Evolutionary conservation across 169 alveolate species (phyloP).

Genomic region (Plasmodium relictum): DNA sequence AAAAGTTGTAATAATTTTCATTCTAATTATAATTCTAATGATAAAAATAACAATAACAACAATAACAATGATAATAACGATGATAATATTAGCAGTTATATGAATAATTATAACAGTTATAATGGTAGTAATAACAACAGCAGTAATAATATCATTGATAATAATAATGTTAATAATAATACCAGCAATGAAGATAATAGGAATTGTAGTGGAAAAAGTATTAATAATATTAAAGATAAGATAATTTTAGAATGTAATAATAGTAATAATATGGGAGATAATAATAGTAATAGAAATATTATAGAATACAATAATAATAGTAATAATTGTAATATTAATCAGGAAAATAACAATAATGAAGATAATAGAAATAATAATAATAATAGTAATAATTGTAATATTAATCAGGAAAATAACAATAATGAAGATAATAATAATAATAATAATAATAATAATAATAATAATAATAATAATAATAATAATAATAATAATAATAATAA

Average conservation of each 20-base stretch:
- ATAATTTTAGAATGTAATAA: neutral
- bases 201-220: neutral
- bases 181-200: neutral
- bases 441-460: neutral
- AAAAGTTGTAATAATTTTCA: neutral
- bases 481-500: neutral
- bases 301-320: neutral
- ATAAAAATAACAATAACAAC: neutral
- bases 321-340: neutral
- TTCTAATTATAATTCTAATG: neutral
- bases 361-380: neutral
- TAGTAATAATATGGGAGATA: neutral
- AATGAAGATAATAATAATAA: neutral
- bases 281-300: neutral
- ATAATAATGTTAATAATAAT: neutral
- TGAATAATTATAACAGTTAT: neutral
- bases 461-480: neutral
- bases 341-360: neutral
- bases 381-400: neutral
- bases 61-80: neutral
- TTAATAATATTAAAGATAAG: neutral
- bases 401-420: neutral
- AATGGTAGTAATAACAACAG: neutral
- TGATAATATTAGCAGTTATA: neutral
- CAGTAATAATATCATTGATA: neutral